A percentile compares a stretch with the other conserved stretches of the same genome.
These are phyloP conservation scores for Venturia aucupariae DNA, from an alignment of 2,329 filamentous ascomycete genomes.

Conservation along the genomic window DNA sequence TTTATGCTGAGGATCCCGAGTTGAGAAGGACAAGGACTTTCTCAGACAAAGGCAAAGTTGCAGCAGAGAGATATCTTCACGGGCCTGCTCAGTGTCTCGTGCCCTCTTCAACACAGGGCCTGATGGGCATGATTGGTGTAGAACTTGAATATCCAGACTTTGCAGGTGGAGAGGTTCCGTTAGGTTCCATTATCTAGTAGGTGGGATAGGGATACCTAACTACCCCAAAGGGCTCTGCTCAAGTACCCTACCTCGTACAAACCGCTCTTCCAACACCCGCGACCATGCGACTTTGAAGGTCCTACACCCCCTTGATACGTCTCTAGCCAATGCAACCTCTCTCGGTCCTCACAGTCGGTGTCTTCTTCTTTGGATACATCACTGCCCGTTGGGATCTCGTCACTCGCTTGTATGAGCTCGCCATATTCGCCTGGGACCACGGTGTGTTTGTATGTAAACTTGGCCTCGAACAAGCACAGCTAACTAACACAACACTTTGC, in stretches of 20 bases:
- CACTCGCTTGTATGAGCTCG: conserved; percentile 91
- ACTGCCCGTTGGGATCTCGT: conserved; percentile 98
- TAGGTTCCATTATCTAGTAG: too few relatives aligned
- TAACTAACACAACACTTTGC: not conserved
- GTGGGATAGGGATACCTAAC: too few relatives aligned
- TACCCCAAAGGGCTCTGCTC: too few relatives aligned
- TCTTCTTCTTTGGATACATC: conserved; percentile 99
- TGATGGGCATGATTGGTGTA: too few relatives aligned
- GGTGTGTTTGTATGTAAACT: conserved; percentile 69
- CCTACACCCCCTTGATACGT: conserved; percentile 7
- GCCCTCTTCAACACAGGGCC: too few relatives aligned
- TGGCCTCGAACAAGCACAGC: not conserved
- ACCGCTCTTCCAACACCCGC: not conserved
- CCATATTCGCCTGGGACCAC: conserved; percentile 97
- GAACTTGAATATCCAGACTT: too few relatives aligned
- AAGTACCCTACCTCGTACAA: not conserved
- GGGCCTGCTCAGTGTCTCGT: not conserved
- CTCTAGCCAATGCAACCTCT: conserved; percentile 75
- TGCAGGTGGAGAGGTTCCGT: too few relatives aligned
- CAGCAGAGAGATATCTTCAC: too few relatives aligned
- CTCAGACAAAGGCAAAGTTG: too few relatives aligned
- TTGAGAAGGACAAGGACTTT: not conserved
- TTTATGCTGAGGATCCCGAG: not conserved
- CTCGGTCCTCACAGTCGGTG: conserved; percentile 87
- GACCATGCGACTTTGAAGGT: not conserved